Base-by-base conservation (phyloP, 768 basidiomycete species). In the Termitomyces heimii region DNA sequence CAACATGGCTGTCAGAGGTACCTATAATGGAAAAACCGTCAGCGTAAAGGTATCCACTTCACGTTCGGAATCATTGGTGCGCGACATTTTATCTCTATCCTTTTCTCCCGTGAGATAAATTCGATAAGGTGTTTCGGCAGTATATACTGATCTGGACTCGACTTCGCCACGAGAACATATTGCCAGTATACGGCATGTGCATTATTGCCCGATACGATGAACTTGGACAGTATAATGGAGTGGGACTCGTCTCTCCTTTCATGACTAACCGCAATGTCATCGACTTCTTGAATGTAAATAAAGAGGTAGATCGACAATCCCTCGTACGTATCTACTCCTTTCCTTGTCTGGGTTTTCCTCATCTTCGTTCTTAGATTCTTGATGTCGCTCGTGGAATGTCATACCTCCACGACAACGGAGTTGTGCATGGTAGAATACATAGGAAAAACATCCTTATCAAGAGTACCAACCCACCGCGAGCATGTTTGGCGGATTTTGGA, bases 331-430 rank as follows among this genome's bases (percentile, higher is more conserved):
- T 47, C 20, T 16, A 32, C 16, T 45, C 34, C 31, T 50, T 42
- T 6, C 18, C 28, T 29, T 28, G 2, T 12, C 34, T 14, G 5
- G 0, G 13, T 44, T 16, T 3, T 14, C 31, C 14, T 34, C 24
- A 34, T 18, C 12, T 20, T 26, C 13, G 12, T 35, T 26, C 7
- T 44, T 45, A 57, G 56, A 39, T 57, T 20, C 5, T 45, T 4
- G 56, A 49, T 31, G 34, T 52, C 24, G 56, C 50, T n/a, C 20
- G 9, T 7, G 56, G 56, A 10, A 46, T 72, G 43, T 24, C 50
- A 18, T 52, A 52, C 34, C 49, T 57, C 12, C 56, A 57, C 5
- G 50, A 45, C 7, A 52, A 35, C 18, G 56, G 26, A 20, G 10
- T 57, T 10, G 35, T 57, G 5, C 56, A 57, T 46, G 50, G 56